A percentile compares a stretch with the other conserved stretches of the same genome.
These are phyloP conservation scores for Gracilaria caudata DNA, from an alignment of 23 red algal species.

Conservation along the genomic window DNA sequence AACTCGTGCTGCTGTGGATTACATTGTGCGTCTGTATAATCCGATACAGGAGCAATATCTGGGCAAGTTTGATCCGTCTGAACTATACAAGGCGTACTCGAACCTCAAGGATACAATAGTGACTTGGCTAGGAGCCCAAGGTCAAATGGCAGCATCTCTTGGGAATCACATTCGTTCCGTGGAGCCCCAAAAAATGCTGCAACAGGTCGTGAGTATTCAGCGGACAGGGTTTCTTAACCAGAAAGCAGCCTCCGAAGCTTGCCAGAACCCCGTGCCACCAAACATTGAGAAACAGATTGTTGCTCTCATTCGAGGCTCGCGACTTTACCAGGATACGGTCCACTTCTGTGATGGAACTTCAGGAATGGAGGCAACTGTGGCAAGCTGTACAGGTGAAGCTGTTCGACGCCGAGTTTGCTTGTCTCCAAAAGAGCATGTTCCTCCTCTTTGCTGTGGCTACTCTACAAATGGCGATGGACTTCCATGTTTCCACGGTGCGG, in stretches of 20 bases:
- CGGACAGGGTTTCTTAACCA: constrained; percentile 1
- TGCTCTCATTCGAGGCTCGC: neutral
- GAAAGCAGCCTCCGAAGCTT: neutral
- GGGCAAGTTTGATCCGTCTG: neutral
- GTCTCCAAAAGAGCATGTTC: neutral
- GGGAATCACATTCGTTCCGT: constrained; percentile 36
- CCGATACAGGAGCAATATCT: neutral
- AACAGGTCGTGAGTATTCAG: constrained; percentile 29
- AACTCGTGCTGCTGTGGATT: constrained; percentile 12
- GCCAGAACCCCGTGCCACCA: constrained; percentile 13
- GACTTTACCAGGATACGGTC: constrained; percentile 12
- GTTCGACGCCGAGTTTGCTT: neutral
- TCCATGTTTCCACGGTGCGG: constrained; percentile 30
- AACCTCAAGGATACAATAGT: constrained; percentile 10
- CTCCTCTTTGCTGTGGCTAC: constrained; percentile 30
- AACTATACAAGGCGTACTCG: constrained; percentile 44
- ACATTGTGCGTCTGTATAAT: constrained; percentile 1
- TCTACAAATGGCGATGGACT: constrained; percentile 12
- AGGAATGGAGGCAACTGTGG: constrained; percentile 43
- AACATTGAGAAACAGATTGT: constrained; percentile 15
- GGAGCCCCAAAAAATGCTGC: constrained; percentile 57
- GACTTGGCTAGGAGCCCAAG: constrained; percentile 43
- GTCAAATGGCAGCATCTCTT: constrained; percentile 12
- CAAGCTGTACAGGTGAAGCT: constrained; percentile 13
- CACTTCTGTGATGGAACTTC: neutral